Base-by-base conservation (phyloP, 768 basidiomycete genomes). In the Mycena vitilis region DNA sequence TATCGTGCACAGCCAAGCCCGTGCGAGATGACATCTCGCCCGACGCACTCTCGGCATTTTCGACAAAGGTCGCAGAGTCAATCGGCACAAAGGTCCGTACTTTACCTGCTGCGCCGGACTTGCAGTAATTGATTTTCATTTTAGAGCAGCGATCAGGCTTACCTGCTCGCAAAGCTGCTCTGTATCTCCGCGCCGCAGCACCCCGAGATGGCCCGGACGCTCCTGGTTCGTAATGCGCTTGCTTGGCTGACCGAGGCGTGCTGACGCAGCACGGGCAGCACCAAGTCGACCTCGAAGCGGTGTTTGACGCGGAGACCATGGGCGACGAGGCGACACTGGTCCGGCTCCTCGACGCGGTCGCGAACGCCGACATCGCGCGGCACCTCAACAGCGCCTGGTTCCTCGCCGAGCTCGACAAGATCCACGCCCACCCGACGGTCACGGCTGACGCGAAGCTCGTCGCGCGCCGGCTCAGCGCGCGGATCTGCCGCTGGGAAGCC, bases 151-250 rank as follows among this genome's bases (percentile, higher is more conserved):
- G 82, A 84, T 63, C 90, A 91, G 66, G 83, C 90, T 1, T 89
- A 88, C 73, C 81, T 84, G 38, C 78, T 93, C 15, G 88, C 91
- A 1, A 87, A 87, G 30, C 81, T 93, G 63, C 80, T 94, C 48
- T 87, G 82, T 60, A 86, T 89, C 65, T 81, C 87, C 8, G 91
- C 91, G 7, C 89, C 89, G 30, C 93, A 94, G 75, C 84, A 85
- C 73, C 87, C 90, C 23, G 80, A 88, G 15, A 78, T 93, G 77
- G 87, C 89, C 30, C 72, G 82, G 48, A 77, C 77, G 20, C 73
- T 84, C 25, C 74, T 83, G 75, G 86, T 86, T 62, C 54, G 83
- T 76, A 55, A 40, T 20, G 5, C 66, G 37, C 20, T 22, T 51
- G 22, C 48, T 64, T 10, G 5, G 44, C 5, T 5, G 5, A 11